Conservation (phyloP, 2,329 filamentous ascomycete genomes). For the Fusarium miscanthi region DNA sequence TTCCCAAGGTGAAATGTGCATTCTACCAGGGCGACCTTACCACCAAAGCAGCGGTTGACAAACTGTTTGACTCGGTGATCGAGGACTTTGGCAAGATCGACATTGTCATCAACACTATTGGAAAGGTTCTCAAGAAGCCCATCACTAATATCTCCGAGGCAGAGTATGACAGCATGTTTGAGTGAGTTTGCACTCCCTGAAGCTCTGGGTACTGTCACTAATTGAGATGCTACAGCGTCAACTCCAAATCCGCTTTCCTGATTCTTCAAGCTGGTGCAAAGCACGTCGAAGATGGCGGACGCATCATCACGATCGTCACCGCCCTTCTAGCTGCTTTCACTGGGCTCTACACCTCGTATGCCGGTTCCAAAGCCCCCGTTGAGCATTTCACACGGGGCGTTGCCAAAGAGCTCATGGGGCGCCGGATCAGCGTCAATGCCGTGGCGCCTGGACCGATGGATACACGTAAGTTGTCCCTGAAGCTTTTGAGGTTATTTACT, state of each 20-base stretch:
- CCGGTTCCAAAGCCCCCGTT: background rate
- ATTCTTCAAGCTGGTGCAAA: background rate
- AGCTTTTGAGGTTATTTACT: fast-evolving
- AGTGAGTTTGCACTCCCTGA: background rate
- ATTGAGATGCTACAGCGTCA: background rate
- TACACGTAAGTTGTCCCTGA: background rate
- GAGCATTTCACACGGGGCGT: background rate
- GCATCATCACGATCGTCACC: background rate
- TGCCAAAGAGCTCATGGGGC: background rate
- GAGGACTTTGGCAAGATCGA: background rate
- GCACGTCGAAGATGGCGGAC: background rate
- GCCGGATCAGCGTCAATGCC: background rate
- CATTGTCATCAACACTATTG: background rate
- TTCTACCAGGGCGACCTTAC: background rate
- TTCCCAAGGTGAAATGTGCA: background rate
- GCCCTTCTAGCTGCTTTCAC: background rate
- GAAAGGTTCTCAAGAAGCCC: background rate
- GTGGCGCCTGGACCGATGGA: background rate
- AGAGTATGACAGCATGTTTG: background rate
- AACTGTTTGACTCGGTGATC: background rate
- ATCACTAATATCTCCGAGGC: background rate
- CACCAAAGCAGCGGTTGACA: background rate
- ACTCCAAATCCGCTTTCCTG: background rate
- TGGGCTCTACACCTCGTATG: background rate
- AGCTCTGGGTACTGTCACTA: no score